Evolutionary conservation across 2,329 filamentous ascomycete species (phyloP).

Genomic region (Trichophyton schoenleinii): DNA sequence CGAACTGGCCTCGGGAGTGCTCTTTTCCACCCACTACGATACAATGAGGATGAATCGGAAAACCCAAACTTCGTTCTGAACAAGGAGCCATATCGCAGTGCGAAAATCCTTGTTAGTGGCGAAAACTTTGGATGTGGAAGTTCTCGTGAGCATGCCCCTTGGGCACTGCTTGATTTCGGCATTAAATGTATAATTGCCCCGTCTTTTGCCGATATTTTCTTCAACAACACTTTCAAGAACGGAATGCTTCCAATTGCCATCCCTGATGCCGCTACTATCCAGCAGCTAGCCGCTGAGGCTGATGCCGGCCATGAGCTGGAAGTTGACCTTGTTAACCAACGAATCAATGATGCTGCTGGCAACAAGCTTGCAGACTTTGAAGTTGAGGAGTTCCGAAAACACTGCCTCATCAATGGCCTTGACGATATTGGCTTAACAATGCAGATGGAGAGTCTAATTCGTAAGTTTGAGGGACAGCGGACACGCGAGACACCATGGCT

Average conservation of each 20-base stretch:
- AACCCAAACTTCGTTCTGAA: slow-evolving; percentile 81
- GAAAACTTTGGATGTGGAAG: slow-evolving; percentile 91
- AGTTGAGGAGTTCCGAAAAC: slow-evolving; percentile 85
- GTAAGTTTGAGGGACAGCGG: slow-evolving; percentile 65
- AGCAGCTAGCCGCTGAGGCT: slow-evolving; percentile 63
- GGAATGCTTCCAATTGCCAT: slow-evolving; percentile 88
- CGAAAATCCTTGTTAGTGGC: slow-evolving; percentile 87
- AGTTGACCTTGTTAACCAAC: slow-evolving; percentile 74
- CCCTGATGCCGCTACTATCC: slow-evolving; percentile 51
- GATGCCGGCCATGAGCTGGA: slow-evolving; percentile 71
- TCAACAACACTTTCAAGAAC: slow-evolving; percentile 99
- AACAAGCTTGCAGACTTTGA: slow-evolving; percentile 67
- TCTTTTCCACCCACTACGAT: slow-evolving; percentile 76
- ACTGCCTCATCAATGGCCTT: slow-evolving; percentile 84
- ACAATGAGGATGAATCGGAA: slow-evolving; percentile 58
- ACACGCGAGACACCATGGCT: slow-evolving; percentile 76
- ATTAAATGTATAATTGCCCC: slow-evolving; percentile 89
- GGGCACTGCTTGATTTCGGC: slow-evolving; percentile 92
- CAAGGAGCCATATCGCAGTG: slow-evolving; percentile 65
- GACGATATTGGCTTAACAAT: slow-evolving; percentile 94
- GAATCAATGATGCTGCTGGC: slow-evolving; percentile 63
- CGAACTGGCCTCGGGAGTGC: slow-evolving; percentile 82
- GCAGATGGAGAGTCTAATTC: slow-evolving; percentile 82
- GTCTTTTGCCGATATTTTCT: slow-evolving; percentile 85
- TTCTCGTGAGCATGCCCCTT: slow-evolving; percentile 88